phyloP scores from a whole-genome alignment of 2,329 filamentous ascomycete species.

The Gnomoniopsis sp. region DNA sequence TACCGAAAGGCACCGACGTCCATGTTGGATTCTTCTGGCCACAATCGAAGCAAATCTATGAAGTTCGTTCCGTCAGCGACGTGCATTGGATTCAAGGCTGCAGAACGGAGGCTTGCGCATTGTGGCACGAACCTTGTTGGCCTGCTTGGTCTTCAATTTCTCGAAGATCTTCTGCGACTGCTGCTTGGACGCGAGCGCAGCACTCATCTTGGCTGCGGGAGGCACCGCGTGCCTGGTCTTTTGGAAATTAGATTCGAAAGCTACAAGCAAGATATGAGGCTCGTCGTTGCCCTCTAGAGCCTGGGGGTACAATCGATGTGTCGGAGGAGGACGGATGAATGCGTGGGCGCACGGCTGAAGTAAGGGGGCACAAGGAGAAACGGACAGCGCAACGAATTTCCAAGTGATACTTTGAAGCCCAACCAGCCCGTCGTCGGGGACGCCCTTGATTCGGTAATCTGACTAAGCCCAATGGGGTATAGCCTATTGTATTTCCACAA shows the following conservation, averaged over 20 bases:
- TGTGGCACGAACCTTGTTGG: constrained; percentile 71
- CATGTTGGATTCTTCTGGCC: constrained; percentile 96
- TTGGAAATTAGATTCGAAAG: neutral
- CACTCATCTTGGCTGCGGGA: constrained; percentile 49
- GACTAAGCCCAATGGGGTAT: neutral
- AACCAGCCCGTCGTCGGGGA: neutral
- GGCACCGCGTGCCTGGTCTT: neutral
- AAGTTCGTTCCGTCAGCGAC: constrained; percentile 20
- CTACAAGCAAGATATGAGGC: neutral
- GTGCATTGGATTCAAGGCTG: neutral
- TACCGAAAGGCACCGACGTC: constrained; percentile 95
- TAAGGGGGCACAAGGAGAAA: constrained; percentile 14
- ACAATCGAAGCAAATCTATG: constrained; percentile 95
- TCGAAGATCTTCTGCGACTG: constrained; percentile 97
- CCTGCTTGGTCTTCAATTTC: constrained; percentile 89
- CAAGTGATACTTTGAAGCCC: constrained; percentile 10
- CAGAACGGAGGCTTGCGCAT: neutral
- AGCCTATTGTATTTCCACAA: neutral
- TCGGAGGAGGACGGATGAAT: neutral
- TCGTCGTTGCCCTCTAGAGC: neutral
- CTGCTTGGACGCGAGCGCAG: constrained; percentile 75
- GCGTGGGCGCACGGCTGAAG: neutral
- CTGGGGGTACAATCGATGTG: neutral
- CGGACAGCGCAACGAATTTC: constrained; percentile 20
- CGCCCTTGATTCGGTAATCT: neutral